Conservation (phyloP, 1,139 yeast species). For the Yamadazyma siamensis region DNA sequence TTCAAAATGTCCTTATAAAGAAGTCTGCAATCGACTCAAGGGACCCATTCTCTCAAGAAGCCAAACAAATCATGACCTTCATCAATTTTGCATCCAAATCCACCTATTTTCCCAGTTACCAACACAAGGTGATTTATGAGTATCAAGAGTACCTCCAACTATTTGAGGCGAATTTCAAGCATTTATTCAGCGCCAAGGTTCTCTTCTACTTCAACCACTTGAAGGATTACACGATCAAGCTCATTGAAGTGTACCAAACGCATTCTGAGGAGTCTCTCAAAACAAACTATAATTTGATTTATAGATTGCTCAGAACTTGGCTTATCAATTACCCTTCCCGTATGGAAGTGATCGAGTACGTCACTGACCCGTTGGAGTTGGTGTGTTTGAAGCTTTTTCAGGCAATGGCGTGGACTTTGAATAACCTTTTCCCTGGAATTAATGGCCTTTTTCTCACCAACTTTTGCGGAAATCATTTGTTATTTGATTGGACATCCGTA, state of each 20-base stretch:
- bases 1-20: conserved; percentile 17
- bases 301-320: conserved; percentile 24
- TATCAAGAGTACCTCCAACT: conserved; percentile 13
- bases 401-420: conserved; percentile 18
- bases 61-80: conserved; percentile 17
- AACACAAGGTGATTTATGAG: conserved; percentile 18
- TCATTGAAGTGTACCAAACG: conserved; percentile 4
- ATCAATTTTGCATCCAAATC: conserved; percentile 22
- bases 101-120: conserved; percentile 21
- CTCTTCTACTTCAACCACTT: conserved; percentile 9
- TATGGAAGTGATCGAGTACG: conserved; percentile 12
- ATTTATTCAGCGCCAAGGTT: conserved; percentile 10
- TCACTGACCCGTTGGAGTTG: conserved; percentile 17
- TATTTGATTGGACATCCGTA: conserved; percentile 14
- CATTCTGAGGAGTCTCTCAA: not conserved
- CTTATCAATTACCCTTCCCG: conserved; percentile 23
- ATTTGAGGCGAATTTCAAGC: conserved; percentile 8
- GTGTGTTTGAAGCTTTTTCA: conserved; percentile 18
- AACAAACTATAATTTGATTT: conserved; percentile 13
- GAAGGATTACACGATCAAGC: conserved; percentile 3
- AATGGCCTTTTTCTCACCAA: conserved; percentile 21
- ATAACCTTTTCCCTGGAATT: conserved; percentile 23
- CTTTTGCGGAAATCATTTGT: conserved; percentile 21
- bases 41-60: conserved; percentile 10
- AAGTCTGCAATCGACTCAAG: not conserved